These are phyloP conservation scores for Tricholomella constricta DNA, from an alignment of 768 basidiomycete genomes.

Conservation along the genomic window DNA sequence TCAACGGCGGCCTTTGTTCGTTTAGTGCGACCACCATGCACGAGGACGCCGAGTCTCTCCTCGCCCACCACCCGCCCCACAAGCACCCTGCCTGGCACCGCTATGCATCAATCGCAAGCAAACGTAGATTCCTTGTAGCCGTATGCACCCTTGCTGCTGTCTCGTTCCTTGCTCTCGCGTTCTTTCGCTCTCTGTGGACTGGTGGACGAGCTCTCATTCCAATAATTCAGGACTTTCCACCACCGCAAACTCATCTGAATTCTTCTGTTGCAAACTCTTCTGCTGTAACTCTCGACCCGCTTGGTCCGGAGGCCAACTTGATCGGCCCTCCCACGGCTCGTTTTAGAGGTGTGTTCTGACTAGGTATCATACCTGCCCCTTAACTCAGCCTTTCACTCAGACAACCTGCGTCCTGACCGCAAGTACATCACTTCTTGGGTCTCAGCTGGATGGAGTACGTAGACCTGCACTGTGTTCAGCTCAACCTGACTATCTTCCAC, in stretches of 20 bases:
- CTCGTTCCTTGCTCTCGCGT: slow-evolving; percentile 28
- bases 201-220: slow-evolving; percentile 6
- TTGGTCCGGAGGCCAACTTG: slow-evolving; percentile 19
- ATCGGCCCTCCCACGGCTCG: slow-evolving; percentile 54
- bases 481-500: slow-evolving; percentile 12
- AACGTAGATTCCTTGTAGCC: slow-evolving; percentile 26
- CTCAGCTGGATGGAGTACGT: slow-evolving; percentile 77
- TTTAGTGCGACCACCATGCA: slow-evolving; percentile 9
- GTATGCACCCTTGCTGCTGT: slow-evolving; percentile 29
- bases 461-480: slow-evolving; percentile 2
- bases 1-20: not conserved
- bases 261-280: not conserved
- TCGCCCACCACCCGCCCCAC: not conserved
- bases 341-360: slow-evolving; percentile 50
- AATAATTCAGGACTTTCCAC: slow-evolving; percentile 5
- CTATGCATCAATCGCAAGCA: slow-evolving; percentile 8
- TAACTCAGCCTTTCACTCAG: slow-evolving; percentile 30
- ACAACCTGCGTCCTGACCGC: slow-evolving; percentile 60
- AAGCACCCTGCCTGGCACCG: slow-evolving; percentile 12
- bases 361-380: not conserved
- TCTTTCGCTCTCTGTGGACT: slow-evolving; percentile 25
- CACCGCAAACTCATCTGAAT: not conserved
- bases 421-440: slow-evolving; percentile 76
- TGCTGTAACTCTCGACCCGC: slow-evolving; percentile 12
- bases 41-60: slow-evolving; percentile 14